Evolutionary conservation across 257 asterid species (phyloP).

Genomic region (Echium plantagineum): DNA sequence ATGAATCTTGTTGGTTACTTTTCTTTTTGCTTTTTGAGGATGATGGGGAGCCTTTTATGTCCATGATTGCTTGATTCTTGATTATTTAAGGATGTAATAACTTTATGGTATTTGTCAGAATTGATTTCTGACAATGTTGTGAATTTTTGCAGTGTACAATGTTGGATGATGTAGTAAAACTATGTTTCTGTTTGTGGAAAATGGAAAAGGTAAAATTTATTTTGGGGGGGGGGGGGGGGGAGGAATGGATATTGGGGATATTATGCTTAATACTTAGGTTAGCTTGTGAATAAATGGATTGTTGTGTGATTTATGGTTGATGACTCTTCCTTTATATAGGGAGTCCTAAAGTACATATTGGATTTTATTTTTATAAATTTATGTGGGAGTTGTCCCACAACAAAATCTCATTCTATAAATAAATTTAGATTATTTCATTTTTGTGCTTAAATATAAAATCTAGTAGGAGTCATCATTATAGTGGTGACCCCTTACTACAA

Average conservation of each 20-base stretch:
- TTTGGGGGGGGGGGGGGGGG: too few relatives aligned
- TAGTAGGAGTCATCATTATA: not conserved
- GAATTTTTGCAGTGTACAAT: not conserved
- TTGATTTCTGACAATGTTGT: not conserved
- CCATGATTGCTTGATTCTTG: too few relatives aligned
- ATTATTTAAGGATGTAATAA: too few relatives aligned
- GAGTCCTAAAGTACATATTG: not conserved
- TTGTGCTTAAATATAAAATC: not conserved
- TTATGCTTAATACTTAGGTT: not conserved
- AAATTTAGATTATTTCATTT: too few relatives aligned
- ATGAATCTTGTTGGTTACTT: conserved; percentile 10
- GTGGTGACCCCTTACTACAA: not conserved
- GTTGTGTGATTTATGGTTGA: not conserved
- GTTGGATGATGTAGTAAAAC: not conserved
- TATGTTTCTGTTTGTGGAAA: not conserved
- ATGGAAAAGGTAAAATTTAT: not conserved
- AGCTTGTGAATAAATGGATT: not conserved
- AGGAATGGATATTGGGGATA: not conserved
- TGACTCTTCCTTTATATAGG: not conserved
- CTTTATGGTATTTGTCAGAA: not conserved
- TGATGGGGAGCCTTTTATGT: conserved; percentile 15
- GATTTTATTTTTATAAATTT: too few relatives aligned
- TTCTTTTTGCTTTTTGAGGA: conserved; percentile 42
- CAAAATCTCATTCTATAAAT: not conserved
- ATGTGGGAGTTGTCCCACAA: not conserved